Evolutionary conservation across 176 grass and related monocot species (phyloP).

Genomic region (Hyparrhenia diplandra): DNA sequence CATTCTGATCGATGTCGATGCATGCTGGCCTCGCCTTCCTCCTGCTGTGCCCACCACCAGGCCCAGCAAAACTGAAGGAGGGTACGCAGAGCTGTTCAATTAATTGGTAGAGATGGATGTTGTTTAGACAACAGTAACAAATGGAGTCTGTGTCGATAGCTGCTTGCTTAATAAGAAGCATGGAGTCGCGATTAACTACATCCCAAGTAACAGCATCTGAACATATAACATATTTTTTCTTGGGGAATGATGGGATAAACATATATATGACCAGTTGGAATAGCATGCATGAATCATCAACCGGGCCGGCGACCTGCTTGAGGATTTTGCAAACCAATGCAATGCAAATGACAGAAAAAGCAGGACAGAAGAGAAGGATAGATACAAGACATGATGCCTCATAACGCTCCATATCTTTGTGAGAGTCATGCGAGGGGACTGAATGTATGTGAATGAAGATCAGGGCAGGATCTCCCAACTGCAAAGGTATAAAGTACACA

Average conservation of each 20-base stretch:
- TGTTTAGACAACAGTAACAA: not conserved
- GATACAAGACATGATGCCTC: constrained; percentile 1
- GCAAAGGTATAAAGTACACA: constrained; percentile 1
- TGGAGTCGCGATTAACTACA: not conserved
- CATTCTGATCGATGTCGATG: not conserved
- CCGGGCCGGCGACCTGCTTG: constrained; percentile 5
- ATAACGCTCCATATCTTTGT: constrained; percentile 15
- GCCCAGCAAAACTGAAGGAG: not conserved
- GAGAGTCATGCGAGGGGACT: constrained; percentile 12
- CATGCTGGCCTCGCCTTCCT: not conserved
- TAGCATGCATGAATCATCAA: not conserved
- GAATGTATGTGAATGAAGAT: constrained; percentile 3
- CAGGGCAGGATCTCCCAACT: constrained; percentile 19
- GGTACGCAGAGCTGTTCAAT: not conserved
- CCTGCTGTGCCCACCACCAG: not conserved
- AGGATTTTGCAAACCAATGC: constrained; percentile 18
- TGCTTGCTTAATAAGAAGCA: not conserved
- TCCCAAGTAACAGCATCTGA: not conserved
- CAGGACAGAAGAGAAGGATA: not conserved
- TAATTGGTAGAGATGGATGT: not conserved
- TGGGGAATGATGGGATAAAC: not conserved
- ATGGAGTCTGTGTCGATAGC: not conserved
- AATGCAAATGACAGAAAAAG: not conserved
- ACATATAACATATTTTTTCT: not conserved
- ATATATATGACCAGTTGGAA: not conserved